Base-by-base conservation (phyloP, 495 filamentous ascomycete species). In the Xylaria longipes region DNA sequence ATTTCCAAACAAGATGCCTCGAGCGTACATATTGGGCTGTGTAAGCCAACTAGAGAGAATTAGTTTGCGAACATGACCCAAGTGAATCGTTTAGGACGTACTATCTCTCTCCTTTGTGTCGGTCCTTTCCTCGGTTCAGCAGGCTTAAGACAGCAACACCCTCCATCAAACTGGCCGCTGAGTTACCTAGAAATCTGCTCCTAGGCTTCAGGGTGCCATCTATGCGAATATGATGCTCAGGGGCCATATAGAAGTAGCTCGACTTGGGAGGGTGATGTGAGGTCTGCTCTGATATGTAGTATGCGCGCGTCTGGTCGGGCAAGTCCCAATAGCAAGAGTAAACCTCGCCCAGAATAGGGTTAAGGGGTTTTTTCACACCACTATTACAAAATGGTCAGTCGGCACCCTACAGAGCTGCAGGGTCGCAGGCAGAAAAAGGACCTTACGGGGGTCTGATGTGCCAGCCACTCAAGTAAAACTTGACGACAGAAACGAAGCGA, bases 11-110 rank as follows among this genome's bases (percentile, higher is more conserved):
- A 99, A 84, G 68, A 99, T 98, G 31, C 96, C 96, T 68, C 96
- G 89, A 45, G 95, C 97, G 81, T 99, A 99, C 95, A 99, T 99
- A 80, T 99, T 99, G 8, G 96, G 96, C 78, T 99, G 96, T 0
- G 96, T 98, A 65, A 98, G 80, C 77, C 77, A 79, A 27, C 77
- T 79, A 57, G 35, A 57, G n/a, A 20, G 27, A 7, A 54, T 54
- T 12, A 65, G 58, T 72, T 54, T 75, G 71, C 31, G 35, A 29
- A 56, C 27, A 65, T 33, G 39, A 61, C 41, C 37, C 14, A 27
- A 33, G 12, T 25, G 27, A 11, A 57, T n/a, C 29, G 11, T 14
- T 54, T 25, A 20, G 29, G 45, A 89, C 94, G 58, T 84, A 97
- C 94, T 97, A 99, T 91, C 90, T 85, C 80, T 99, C 96, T 54